Conservation (phyloP, 2,329 filamentous ascomycete species). For the Trichoderma aggressivum region DNA sequence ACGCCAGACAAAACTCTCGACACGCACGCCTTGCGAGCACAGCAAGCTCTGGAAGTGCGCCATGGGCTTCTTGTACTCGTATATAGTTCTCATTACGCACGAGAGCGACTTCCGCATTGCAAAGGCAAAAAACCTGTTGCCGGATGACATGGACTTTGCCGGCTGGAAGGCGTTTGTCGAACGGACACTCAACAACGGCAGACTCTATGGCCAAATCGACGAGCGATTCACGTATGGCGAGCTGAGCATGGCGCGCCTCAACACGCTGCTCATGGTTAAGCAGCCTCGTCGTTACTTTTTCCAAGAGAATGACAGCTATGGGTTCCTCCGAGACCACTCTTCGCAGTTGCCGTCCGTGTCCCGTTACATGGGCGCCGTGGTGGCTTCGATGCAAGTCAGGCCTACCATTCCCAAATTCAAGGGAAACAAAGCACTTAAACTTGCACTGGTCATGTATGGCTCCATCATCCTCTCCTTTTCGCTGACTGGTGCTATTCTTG, state of each 20-base stretch:
- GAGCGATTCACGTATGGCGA: conserved; percentile 18
- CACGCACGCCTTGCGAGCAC: neutral
- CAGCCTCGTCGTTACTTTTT: neutral
- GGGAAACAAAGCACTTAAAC: conserved; percentile 28
- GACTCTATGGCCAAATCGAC: neutral
- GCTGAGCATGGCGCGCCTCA: conserved; percentile 5
- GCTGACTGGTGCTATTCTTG: neutral
- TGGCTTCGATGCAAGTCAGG: conserved; percentile 47
- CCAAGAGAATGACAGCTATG: neutral
- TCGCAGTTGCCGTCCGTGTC: conserved; percentile 35
- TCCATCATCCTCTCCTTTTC: conserved; percentile 42
- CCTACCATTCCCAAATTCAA: conserved; percentile 32
- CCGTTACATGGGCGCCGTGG: conserved; percentile 40
- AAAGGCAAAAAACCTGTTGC: neutral
- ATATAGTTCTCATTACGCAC: neutral
- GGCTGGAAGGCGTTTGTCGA: conserved; percentile 4
- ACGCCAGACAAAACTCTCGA: neutral
- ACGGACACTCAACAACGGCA: neutral
- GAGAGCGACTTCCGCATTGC: conserved; percentile 16
- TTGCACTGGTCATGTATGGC: conserved; percentile 42
- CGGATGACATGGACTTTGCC: neutral
- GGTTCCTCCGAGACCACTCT: conserved; percentile 34
- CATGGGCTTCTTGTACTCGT: conserved; percentile 13
- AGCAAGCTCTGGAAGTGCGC: neutral
- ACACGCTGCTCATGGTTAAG: neutral